Base-by-base conservation (phyloP, 1,284 basidiomycete species). In the Microbotryum intermedium region DNA sequence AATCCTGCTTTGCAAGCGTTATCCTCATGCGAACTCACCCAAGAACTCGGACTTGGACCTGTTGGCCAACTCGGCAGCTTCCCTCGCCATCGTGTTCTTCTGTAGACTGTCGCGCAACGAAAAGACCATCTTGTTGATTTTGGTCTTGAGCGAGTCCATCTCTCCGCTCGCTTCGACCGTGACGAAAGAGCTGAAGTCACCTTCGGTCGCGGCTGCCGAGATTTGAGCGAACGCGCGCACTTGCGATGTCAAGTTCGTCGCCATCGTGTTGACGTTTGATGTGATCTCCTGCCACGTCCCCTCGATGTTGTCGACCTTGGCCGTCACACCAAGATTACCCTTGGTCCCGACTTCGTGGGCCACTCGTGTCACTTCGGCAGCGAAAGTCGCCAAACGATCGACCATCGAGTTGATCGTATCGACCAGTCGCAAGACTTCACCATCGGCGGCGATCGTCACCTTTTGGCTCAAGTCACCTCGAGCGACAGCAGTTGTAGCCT, bases 221-320 rank as follows among this genome's bases (percentile, higher is more conserved):
- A 98, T 98, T 76, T 98, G 94, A 0, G 94, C 95, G 73, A 98
- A 98, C 21, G 95, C 95, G 76, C 95, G 86, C 61, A 98, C 95
- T 84, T 98, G 94, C 0, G 93, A 95, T 18, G 94, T 97, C 76
- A 97, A 80, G 76, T 95, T 67, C 57, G 60, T 65, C 42, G 88
- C 91, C 92, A 95, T 95, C 25, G 89, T 93, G 74, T 95, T 95
- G 67, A 95, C 91, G 61, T 78, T 78, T 44, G 89, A 90, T 84
- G 94, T 98, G 74, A 98, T 97, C 75, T 97, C 92, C 73, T 92
- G 89, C 95, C 94, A 98, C 55, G 91, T 95, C 55, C 94, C 95
- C 73, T 97, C 90, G 42, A 97, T 89, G 66, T 93, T 90, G 66
- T 91, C 91, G 49, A 97, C 91, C 74, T 97, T 90, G 21, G 95